A percentile compares a stretch with the other conserved stretches of the same genome.
Conservation (phyloP, 1,284 basidiomycete species). For the Pseudozyma thailandica region DNA sequence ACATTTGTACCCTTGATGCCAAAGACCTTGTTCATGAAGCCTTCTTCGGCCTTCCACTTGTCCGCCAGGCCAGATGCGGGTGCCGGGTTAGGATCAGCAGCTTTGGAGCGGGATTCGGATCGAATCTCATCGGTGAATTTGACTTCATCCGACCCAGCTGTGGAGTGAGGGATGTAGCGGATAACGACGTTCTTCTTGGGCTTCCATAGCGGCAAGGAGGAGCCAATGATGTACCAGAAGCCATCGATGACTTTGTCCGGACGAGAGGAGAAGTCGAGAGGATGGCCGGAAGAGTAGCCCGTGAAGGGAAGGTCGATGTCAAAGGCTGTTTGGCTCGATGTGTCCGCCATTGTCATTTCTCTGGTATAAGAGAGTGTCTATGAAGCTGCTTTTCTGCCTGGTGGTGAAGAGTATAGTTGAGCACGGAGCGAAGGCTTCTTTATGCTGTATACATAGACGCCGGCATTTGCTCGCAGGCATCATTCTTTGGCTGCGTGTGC, state of each 20-base stretch:
- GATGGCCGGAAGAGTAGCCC: slow-evolving; percentile 26
- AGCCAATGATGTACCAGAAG: slow-evolving; percentile 47
- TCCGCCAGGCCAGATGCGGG: slow-evolving; percentile 10
- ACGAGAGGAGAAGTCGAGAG: slow-evolving; percentile 31
- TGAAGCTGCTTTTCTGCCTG: no score
- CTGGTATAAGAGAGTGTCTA: no score
- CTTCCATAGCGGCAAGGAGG: slow-evolving; percentile 40
- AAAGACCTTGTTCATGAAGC: slow-evolving; percentile 37
- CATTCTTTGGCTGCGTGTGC: no score
- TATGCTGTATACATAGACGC: no score
- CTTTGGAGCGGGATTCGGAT: slow-evolving; percentile 34
- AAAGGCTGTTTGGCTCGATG: slow-evolving; percentile 12
- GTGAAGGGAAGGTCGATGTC: slow-evolving; percentile 48
- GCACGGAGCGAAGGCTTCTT: no score
- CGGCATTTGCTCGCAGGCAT: no score
- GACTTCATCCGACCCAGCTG: slow-evolving; percentile 16
- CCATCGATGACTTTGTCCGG: slow-evolving; percentile 27
- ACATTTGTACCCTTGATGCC: slow-evolving; percentile 51
- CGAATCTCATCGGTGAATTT: slow-evolving; percentile 50
- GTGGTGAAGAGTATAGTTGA: no score
- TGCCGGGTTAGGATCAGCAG: slow-evolving; percentile 3
- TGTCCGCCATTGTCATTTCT: not conserved
- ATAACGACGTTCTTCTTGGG: slow-evolving; percentile 49
- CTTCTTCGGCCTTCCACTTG: slow-evolving; percentile 42
- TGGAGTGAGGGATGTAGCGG: slow-evolving; percentile 31